Conservation (phyloP, 2,329 filamentous ascomycete genomes). For the Talaromyces sp. region DNA sequence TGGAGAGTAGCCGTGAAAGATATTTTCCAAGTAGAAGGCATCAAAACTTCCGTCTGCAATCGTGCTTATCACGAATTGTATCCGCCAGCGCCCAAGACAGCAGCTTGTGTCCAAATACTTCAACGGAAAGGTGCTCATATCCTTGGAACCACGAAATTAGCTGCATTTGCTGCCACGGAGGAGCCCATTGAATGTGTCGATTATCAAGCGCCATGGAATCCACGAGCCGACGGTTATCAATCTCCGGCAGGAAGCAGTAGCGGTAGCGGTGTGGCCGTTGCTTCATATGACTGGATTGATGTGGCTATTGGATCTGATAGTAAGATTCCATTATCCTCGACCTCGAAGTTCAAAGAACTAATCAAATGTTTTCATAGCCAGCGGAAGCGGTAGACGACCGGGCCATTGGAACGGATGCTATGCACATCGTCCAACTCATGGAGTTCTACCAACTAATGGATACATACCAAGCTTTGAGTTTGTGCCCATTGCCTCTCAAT, state of each 20-base stretch:
- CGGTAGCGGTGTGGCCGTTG: slow-evolving; percentile 28
- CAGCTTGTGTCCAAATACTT: slow-evolving; percentile 51
- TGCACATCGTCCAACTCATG: background rate
- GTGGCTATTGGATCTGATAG: slow-evolving; percentile 48
- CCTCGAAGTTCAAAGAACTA: background rate
- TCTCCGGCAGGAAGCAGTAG: slow-evolving; percentile 26
- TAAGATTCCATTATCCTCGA: background rate
- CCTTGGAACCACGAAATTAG: slow-evolving; percentile 30
- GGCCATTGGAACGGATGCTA: background rate
- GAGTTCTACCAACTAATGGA: background rate
- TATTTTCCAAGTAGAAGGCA: slow-evolving; percentile 56
- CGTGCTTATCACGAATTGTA: slow-evolving; percentile 57
- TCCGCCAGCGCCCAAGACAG: slow-evolving; percentile 44
- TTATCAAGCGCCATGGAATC: slow-evolving; percentile 26
- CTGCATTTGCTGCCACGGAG: slow-evolving; percentile 27
- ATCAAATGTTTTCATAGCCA: background rate
- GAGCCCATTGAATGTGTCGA: slow-evolving; percentile 28
- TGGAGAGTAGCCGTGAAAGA: slow-evolving; percentile 62
- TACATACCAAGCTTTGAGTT: background rate
- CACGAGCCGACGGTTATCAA: slow-evolving; percentile 33
- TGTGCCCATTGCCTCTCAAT: background rate
- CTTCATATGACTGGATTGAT: slow-evolving; percentile 44
- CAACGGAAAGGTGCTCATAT: slow-evolving; percentile 56
- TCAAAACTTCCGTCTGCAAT: slow-evolving; percentile 56
- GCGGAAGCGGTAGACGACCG: background rate